phyloP scores from a whole-genome alignment of 805 yeast genomes.

The Kodamaea lidongshanica region DNA sequence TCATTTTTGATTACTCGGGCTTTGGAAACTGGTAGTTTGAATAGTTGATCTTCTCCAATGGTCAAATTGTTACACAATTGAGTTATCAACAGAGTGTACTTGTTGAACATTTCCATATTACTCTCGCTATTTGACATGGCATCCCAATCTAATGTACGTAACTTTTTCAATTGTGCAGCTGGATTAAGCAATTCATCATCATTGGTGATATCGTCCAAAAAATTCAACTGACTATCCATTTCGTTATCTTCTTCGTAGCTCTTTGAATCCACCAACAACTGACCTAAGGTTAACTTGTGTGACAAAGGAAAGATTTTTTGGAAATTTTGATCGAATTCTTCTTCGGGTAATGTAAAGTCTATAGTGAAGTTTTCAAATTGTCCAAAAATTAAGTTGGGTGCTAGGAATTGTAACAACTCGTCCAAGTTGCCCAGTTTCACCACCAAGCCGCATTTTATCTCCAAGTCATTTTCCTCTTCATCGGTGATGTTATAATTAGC shows the following conservation, averaged over 20 bases:
- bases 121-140: conserved; percentile 15
- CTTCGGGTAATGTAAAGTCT: conserved; percentile 9
- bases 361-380: not conserved
- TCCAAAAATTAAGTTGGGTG: conserved; percentile 38
- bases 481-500: conserved; percentile 29
- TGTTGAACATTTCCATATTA: conserved; percentile 16
- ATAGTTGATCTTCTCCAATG: conserved; percentile 16
- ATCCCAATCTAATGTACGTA: conserved; percentile 32
- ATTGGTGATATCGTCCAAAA: conserved; percentile 33
- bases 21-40: conserved; percentile 21
- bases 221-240: conserved; percentile 26
- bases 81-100: conserved; percentile 17
- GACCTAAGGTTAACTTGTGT: conserved; percentile 28
- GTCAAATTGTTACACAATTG: conserved; percentile 9
- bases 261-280: conserved; percentile 24
- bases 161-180: conserved; percentile 15
- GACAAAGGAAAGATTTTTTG: conserved; percentile 25
- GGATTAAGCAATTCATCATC: conserved; percentile 24
- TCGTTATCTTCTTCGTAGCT: conserved; percentile 15
- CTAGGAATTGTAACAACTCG: conserved; percentile 34
- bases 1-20: conserved; percentile 29
- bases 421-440: conserved; percentile 24
- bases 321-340: conserved; percentile 18
- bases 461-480: conserved; percentile 26
- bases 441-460: conserved; percentile 25